Evolutionary conservation across 768 basidiomycete genomes (phyloP).

Genomic region (Hygrocybe punicea): DNA sequence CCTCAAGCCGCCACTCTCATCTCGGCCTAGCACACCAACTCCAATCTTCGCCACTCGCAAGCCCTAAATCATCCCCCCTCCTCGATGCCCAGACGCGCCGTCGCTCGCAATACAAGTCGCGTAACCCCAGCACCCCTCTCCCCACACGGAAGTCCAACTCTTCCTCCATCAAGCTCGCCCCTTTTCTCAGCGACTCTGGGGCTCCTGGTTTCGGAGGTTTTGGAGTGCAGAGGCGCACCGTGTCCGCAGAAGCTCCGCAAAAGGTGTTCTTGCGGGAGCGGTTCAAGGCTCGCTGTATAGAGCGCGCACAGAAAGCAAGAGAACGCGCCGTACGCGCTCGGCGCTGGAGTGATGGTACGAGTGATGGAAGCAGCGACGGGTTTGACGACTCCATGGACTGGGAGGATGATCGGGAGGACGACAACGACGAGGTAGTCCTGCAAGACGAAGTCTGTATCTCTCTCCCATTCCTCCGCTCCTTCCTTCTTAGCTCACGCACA

Average conservation of each 20-base stretch:
- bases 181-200: constrained; percentile 19
- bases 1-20: constrained; percentile 23
- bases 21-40: constrained; percentile 26
- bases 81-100: constrained; percentile 45
- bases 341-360: constrained; percentile 21
- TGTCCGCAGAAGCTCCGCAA: constrained; percentile 42
- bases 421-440: constrained; percentile 59
- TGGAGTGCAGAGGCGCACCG: constrained; percentile 5
- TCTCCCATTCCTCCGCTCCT: not conserved
- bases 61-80: constrained; percentile 49
- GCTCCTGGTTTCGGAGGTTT: too few species aligned
- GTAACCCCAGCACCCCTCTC: constrained; percentile 28
- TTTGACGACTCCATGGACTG: constrained; percentile 39
- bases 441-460: constrained; percentile 54
- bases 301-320: constrained; percentile 56
- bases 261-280: constrained; percentile 56
- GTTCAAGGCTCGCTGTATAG: constrained; percentile 59
- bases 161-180: not conserved
- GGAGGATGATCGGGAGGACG: constrained; percentile 53
- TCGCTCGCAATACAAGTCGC: constrained; percentile 53
- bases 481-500: not conserved
- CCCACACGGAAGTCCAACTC: constrained; percentile 19
- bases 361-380: constrained; percentile 49
- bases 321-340: constrained; percentile 44
- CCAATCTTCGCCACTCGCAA: constrained; percentile 24